Evolutionary conservation across 1,284 basidiomycete species (phyloP).

Genomic region (Tilletia indica): DNA sequence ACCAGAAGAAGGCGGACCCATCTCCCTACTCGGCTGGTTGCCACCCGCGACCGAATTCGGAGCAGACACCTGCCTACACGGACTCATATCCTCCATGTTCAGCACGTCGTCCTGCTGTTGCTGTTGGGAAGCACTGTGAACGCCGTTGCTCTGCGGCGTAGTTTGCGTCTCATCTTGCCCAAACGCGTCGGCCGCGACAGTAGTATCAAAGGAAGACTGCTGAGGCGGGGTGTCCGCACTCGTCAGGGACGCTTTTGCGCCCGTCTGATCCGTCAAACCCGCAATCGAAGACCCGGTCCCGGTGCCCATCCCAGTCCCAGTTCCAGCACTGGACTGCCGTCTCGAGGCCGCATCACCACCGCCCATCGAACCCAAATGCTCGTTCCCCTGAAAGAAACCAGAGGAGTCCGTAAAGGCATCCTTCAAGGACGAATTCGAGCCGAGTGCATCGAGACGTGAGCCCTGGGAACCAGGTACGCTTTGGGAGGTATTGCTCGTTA

Average conservation of each 20-base stretch:
- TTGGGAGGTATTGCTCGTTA: not conserved
- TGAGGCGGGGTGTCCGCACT: conserved; percentile 5
- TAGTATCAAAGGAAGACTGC: conserved; percentile 2
- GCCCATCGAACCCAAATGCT: too few species aligned
- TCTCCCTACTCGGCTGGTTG: too few species aligned
- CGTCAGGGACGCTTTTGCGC: too few species aligned
- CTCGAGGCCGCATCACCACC: too few species aligned
- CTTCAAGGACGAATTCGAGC: not conserved
- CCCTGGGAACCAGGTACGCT: not conserved
- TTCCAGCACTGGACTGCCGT: too few species aligned
- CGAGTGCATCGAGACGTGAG: not conserved
- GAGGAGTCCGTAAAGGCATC: not conserved
- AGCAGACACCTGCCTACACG: not conserved
- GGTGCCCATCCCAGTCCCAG: too few species aligned
- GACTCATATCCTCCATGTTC: not conserved
- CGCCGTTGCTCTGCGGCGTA: not conserved
- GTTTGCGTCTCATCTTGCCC: conserved; percentile 2
- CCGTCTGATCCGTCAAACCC: too few species aligned
- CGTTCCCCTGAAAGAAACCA: not conserved
- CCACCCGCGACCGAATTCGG: too few species aligned
- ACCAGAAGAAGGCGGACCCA: too few species aligned
- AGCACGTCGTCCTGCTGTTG: not conserved
- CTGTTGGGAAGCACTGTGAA: not conserved
- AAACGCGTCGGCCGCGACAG: not conserved
- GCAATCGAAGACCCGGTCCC: too few species aligned